Evolutionary conservation across 148 eudicot species (phyloP), one percentile per base, ranked within the genome.

Genomic region (Simmondsia chinensis): DNA sequence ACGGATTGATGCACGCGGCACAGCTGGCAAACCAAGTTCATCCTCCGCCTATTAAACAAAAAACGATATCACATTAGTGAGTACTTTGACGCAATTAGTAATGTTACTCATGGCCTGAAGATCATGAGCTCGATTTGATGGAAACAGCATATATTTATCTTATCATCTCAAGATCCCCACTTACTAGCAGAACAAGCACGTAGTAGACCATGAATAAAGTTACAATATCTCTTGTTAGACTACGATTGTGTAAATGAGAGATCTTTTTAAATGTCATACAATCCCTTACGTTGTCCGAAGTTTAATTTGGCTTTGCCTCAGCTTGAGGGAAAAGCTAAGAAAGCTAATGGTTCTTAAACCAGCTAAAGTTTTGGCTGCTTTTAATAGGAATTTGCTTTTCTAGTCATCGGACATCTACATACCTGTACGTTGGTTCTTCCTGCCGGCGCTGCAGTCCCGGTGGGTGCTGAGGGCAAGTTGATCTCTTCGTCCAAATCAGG

Each of bases 381-480:
- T n/a, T n/a, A n/a, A n/a, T n/a, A n/a, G n/a, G n/a, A n/a, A n/a
- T n/a, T n/a, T n/a, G n/a, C n/a, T n/a, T n/a, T n/a, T n/a, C n/a
- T n/a, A n/a, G n/a, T n/a, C n/a, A n/a, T n/a, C n/a, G n/a, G n/a
- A n/a, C n/a, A n/a, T n/a, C n/a, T n/a, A n/a, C n/a, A n/a, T 69
- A 84, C 97, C 87, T 81, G 87, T n/a, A 32, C 56, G 49, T 60
- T 71, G 48, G 66, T 57, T 71, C 83, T 77, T 27, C 83, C 88
- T 32, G 73, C 74, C 13, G 82, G 83, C 46, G 82, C 67, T 50
- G 76, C 69, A 46, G 73, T 57, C 43, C 94, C 78, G 20, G 56
- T 63, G 29, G 99, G 96, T 12, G 96, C 94, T 14, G 89, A 62
- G 40, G 99, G 99, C 72, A 91, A 66, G 65, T 86, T 82, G 38